phyloP scores from a whole-genome alignment of 306 rosid genomes.

The Lathyrus tuberosus region DNA sequence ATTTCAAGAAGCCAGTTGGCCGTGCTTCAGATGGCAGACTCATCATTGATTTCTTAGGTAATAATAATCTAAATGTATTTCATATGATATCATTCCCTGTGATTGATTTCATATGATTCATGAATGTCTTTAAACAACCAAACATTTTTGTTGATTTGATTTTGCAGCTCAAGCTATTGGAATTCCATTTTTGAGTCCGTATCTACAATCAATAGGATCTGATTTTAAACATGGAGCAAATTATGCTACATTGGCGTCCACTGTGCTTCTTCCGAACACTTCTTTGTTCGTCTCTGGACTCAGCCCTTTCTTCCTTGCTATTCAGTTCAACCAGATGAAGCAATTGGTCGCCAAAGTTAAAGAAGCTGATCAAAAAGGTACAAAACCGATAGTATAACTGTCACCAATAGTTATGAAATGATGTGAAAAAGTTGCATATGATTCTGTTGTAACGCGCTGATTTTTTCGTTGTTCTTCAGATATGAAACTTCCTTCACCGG shows the following conservation, averaged over 20 bases:
- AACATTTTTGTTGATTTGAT: background rate
- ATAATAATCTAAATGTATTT: background rate
- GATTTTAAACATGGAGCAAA: constrained; percentile 72
- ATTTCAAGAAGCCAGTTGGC: constrained; percentile 68
- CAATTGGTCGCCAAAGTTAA: constrained; percentile 30
- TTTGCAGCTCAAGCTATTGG: constrained; percentile 79
- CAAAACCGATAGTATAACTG: background rate
- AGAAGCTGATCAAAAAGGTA: constrained; percentile 52
- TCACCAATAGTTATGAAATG: background rate
- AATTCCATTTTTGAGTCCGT: constrained; percentile 80
- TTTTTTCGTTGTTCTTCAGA: constrained; percentile 46
- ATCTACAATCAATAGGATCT: constrained; percentile 74
- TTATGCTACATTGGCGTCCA: constrained; percentile 82
- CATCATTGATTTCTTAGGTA: constrained; percentile 79
- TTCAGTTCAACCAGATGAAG: constrained; percentile 81
- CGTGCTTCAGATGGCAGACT: constrained; percentile 88
- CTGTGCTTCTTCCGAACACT: constrained; percentile 75
- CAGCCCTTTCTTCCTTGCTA: constrained; percentile 86
- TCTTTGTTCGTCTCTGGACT: constrained; percentile 52
- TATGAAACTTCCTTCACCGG: constrained; percentile 57
- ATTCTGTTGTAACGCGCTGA: background rate
- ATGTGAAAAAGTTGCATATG: background rate
- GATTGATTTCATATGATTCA: too few relatives aligned
- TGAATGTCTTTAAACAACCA: background rate
- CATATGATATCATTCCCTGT: constrained; percentile 37